A percentile compares a stretch with the other conserved stretches of the same genome.
Conservation (phyloP, 2,329 filamentous ascomycete genomes). For the Fusarium oxysporum region DNA sequence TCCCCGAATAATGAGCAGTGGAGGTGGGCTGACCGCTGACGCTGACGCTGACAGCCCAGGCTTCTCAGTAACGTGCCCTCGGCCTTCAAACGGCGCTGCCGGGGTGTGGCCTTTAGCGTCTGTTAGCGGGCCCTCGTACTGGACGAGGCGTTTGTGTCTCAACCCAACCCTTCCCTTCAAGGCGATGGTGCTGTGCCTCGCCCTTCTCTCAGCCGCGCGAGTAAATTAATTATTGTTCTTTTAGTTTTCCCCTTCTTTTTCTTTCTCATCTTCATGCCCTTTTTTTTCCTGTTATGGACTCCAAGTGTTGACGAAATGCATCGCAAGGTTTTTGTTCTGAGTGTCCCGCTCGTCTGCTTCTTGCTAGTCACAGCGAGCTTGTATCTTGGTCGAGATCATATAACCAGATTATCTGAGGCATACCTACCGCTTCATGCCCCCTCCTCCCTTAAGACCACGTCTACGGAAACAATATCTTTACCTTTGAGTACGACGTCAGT, state of each 20-base stretch:
- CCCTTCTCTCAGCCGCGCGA: constrained; percentile 19
- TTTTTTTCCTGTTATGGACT: not conserved
- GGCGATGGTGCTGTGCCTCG: constrained; percentile 9
- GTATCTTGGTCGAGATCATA: constrained; percentile 40
- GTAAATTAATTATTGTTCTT: constrained; percentile 3
- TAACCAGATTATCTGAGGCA: constrained; percentile 32
- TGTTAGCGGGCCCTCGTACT: constrained; percentile 6
- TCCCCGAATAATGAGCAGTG: constrained; percentile 2
- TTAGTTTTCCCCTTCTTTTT: not conserved
- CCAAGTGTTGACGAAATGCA: constrained; percentile 31
- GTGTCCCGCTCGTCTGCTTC: constrained; percentile 35
- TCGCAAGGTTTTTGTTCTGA: constrained; percentile 33
- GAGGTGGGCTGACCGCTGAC: constrained; percentile 17
- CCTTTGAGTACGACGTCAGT: not conserved
- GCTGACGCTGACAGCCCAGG: not conserved
- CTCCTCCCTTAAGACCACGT: not conserved
- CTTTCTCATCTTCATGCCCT: not conserved
- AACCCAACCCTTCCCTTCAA: constrained; percentile 20
- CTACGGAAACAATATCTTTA: not conserved
- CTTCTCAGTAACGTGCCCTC: constrained; percentile 18
- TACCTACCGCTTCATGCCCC: constrained; percentile 26
- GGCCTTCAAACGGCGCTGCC: not conserved
- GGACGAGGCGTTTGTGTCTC: constrained; percentile 15
- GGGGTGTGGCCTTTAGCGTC: not conserved
- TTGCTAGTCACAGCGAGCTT: constrained; percentile 29